These are phyloP conservation scores for Ceratocystis papillata DNA, from an alignment of 2,329 filamentous ascomycete species.

Conservation along the genomic window DNA sequence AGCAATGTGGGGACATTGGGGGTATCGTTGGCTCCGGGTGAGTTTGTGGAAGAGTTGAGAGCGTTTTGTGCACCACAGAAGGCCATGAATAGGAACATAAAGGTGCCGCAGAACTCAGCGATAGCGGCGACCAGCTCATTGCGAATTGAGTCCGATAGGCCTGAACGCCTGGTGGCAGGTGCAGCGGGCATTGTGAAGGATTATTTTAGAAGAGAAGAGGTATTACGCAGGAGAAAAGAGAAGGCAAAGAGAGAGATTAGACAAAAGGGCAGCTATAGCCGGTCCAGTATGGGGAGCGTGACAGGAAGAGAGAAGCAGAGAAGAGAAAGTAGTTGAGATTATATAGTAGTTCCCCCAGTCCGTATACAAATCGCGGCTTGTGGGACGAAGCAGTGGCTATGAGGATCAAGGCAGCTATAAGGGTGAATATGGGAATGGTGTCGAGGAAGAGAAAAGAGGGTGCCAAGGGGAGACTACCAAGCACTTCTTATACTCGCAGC, in stretches of 20 bases:
- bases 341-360: not conserved
- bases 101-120: constrained; percentile 44
- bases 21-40: constrained; percentile 25
- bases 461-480: not conserved
- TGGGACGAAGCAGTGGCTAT: not conserved
- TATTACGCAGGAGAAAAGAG: not conserved
- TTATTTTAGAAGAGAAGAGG: not conserved
- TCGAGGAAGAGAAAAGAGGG: not conserved
- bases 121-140: constrained; percentile 36
- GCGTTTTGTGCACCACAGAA: constrained; percentile 31
- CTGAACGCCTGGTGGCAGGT: not conserved
- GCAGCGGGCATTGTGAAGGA: constrained; percentile 10
- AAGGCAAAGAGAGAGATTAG: not conserved
- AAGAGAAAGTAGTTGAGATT: not conserved
- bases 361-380: not conserved
- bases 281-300: not conserved
- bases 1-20: constrained; percentile 31
- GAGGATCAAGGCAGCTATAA: not conserved
- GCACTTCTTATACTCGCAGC: constrained; percentile 11
- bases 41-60: constrained; percentile 28
- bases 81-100: constrained; percentile 41
- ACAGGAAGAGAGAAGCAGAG: not conserved
- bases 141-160: constrained; percentile 24
- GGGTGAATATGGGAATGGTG: not conserved
- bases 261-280: not conserved